These are phyloP conservation scores for Ceratobasidium sp. DNA, from an alignment of 1,284 basidiomycete species.

Conservation along the genomic window DNA sequence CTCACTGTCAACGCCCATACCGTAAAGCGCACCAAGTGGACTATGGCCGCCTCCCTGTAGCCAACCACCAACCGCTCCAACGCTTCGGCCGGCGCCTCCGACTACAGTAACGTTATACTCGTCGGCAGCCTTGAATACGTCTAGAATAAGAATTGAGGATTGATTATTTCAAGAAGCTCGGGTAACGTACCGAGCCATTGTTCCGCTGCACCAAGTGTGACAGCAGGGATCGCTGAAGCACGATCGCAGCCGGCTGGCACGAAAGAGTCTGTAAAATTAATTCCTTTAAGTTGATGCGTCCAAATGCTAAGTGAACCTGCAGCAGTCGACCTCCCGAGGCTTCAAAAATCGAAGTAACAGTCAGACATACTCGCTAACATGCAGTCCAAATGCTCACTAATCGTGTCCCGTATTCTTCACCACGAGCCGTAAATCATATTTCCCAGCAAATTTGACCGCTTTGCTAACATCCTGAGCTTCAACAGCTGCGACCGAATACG, in stretches of 20 bases:
- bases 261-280: constrained; percentile 38
- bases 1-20: constrained; percentile 40
- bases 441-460: constrained; percentile 60
- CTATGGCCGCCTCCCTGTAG: constrained; percentile 47
- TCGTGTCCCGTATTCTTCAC: constrained; percentile 65
- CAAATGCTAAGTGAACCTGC: constrained; percentile 60
- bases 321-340: constrained; percentile 59
- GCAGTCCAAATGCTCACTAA: constrained; percentile 9
- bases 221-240: constrained; percentile 6
- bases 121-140: constrained; percentile 42
- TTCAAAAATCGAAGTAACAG: neutral
- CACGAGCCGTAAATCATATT: constrained; percentile 61
- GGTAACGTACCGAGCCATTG: constrained; percentile 36
- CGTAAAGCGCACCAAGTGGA: constrained; percentile 23
- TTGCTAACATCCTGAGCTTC: constrained; percentile 58
- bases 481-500: constrained; percentile 59
- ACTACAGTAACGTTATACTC: constrained; percentile 40
- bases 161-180: no score
- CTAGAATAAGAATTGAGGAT: constrained; percentile 26
- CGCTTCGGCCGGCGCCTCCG: constrained; percentile 41
- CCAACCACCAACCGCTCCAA: constrained; percentile 46
- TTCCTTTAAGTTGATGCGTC: constrained; percentile 53
- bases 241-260: neutral
- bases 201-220: constrained; percentile 37
- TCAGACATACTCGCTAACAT: no score